A percentile compares a stretch with the other conserved stretches of the same genome.
These are phyloP conservation scores for Monilinia fructigena DNA, from an alignment of 2,329 filamentous ascomycete species.

Conservation along the genomic window DNA sequence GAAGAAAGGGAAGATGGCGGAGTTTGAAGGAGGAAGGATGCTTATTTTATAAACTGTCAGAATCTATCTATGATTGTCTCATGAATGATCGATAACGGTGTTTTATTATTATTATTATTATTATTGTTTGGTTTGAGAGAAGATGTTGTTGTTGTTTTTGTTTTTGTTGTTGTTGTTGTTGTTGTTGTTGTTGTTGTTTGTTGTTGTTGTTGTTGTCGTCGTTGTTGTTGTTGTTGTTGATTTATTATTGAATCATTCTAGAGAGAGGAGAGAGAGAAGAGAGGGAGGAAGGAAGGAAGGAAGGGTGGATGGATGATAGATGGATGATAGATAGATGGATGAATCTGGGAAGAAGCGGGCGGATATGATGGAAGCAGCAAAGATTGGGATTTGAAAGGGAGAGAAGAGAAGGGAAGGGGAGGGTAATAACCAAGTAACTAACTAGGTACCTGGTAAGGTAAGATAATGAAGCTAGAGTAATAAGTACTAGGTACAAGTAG, in stretches of 20 bases:
- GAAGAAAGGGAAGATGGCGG: conserved; percentile 13
- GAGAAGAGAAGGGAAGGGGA: too few relatives aligned
- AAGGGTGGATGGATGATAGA: not conserved
- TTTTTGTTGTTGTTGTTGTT: too few relatives aligned
- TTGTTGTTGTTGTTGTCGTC: not conserved
- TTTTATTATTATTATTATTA: not conserved
- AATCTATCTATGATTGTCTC: conserved; percentile 18
- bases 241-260: conserved; percentile 20
- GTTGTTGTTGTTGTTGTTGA: not conserved
- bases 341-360: too few relatives aligned
- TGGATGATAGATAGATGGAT: too few relatives aligned
- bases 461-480: too few relatives aligned
- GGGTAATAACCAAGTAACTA: too few relatives aligned
- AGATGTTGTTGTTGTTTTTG: not conserved
- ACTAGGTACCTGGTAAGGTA: too few relatives aligned
- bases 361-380: too few relatives aligned
- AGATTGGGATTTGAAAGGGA: too few relatives aligned
- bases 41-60: conserved; percentile 11
- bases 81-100: conserved; percentile 20
- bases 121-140: not conserved
- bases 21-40: conserved; percentile 9
- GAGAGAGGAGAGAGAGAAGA: not conserved
- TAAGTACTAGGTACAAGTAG: too few relatives aligned
- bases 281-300: not conserved
- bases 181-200: not conserved